Percentiles rank a stretch among this genome's conserved stretches.
phyloP scores from a whole-genome alignment of 352 stramenopile genomes.

The Globisporangium acanthophoron region DNA sequence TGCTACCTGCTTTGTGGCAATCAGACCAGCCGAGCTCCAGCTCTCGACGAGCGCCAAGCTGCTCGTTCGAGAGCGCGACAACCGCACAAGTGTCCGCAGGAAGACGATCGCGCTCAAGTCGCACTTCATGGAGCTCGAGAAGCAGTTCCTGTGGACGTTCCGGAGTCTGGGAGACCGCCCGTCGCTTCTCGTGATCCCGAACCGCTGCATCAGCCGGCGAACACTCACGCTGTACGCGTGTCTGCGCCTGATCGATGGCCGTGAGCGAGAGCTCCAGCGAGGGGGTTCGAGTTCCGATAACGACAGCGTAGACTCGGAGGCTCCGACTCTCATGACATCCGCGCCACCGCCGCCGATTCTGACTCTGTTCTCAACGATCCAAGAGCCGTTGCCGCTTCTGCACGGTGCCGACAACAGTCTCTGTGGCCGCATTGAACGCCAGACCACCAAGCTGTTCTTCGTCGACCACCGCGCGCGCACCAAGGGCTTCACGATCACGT shows the following conservation, averaged over 20 bases:
- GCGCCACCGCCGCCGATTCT: constrained; percentile 13
- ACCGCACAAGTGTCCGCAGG: constrained; percentile 17
- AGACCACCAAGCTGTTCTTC: constrained; percentile 31
- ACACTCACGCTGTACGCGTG: constrained; percentile 36
- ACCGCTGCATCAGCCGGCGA: constrained; percentile 26
- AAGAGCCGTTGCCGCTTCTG: constrained; percentile 22
- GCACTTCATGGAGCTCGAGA: constrained; percentile 36
- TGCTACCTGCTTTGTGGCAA: no score
- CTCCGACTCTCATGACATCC: neutral
- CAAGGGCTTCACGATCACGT: constrained; percentile 25
- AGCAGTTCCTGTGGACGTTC: constrained; percentile 45
- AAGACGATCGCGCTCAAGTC: constrained; percentile 23
- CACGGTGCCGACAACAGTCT: constrained; percentile 21
- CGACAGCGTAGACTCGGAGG: neutral
- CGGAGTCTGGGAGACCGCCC: constrained; percentile 22
- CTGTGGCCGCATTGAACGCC: constrained; percentile 33
- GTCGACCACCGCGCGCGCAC: constrained; percentile 19
- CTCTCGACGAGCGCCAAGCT: constrained; percentile 44
- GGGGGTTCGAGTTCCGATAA: neutral
- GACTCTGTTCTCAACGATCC: constrained; percentile 38
- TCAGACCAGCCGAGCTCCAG: constrained; percentile 38
- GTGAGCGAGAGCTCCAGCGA: constrained; percentile 17
- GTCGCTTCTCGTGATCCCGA: constrained; percentile 37
- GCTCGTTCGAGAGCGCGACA: constrained; percentile 30
- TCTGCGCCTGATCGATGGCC: constrained; percentile 19